Evolutionary conservation across 2,329 filamentous ascomycete species (phyloP), one percentile per base, ranked within the genome.

Genomic region (Bertia moriformis): DNA sequence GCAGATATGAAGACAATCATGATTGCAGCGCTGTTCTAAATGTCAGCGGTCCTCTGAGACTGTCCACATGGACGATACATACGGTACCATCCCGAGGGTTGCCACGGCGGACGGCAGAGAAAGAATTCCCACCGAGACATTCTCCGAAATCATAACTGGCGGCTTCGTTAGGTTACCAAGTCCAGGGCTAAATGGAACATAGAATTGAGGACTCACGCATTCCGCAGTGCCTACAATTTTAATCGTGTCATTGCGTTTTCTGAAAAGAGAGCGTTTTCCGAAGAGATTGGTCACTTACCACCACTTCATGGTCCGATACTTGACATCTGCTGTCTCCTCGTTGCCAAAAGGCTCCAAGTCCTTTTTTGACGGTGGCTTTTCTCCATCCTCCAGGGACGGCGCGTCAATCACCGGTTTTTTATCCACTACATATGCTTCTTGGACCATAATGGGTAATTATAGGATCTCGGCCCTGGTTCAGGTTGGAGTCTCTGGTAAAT

Each of bases 341-440:
- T 35, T 35, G 12, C 32, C 32, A 35, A 35, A 35, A 7, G 32
- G 32, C 12, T 35, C 32, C n/a, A n/a, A n/a, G n/a, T n/a, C n/a
- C n/a, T n/a, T n/a, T n/a, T n/a, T n/a, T n/a, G n/a, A n/a, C n/a
- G n/a, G n/a, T n/a, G n/a, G n/a, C n/a, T n/a, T n/a, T n/a, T n/a
- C n/a, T n/a, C n/a, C n/a, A n/a, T n/a, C n/a, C n/a, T n/a, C n/a
- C n/a, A n/a, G n/a, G n/a, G n/a, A n/a, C n/a, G n/a, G n/a, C n/a
- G n/a, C n/a, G n/a, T n/a, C n/a, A n/a, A n/a, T n/a, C n/a, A n/a
- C n/a, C n/a, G n/a, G n/a, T n/a, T n/a, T n/a, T n/a, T n/a, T n/a
- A n/a, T n/a, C n/a, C n/a, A n/a, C n/a, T n/a, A n/a, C n/a, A n/a
- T n/a, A n/a, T n/a, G n/a, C n/a, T n/a, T n/a, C n/a, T n/a, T n/a